These are phyloP conservation scores for Erythrophleum fordii DNA, from an alignment of 306 rosid species.

Conservation along the genomic window DNA sequence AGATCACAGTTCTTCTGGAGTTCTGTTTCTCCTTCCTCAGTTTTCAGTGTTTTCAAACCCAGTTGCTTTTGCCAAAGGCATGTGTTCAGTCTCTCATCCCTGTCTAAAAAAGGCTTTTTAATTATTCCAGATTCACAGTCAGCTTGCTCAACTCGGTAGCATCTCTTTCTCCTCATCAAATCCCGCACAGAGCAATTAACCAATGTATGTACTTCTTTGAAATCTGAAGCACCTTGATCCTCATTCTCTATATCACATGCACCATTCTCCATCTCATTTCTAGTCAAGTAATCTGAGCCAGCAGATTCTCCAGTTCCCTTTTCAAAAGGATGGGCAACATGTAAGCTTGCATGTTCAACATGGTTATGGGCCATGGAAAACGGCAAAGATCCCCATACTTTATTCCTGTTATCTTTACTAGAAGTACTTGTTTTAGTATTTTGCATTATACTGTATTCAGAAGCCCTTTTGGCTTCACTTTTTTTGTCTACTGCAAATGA, in stretches of 20 bases:
- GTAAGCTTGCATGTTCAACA: slow-evolving; percentile 34
- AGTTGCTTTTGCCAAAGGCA: slow-evolving; percentile 40
- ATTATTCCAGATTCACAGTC: slow-evolving; percentile 47
- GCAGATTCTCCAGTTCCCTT: slow-evolving; percentile 42
- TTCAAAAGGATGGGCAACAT: slow-evolving; percentile 33
- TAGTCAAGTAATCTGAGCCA: slow-evolving; percentile 40
- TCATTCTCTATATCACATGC: slow-evolving; percentile 42
- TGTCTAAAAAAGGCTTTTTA: slow-evolving; percentile 47
- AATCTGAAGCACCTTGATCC: slow-evolving; percentile 36
- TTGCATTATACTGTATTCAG: slow-evolving; percentile 39
- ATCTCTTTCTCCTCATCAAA: slow-evolving; percentile 90
- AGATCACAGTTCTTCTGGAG: slow-evolving; percentile 38
- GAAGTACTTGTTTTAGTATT: slow-evolving; percentile 42
- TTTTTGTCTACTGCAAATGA: slow-evolving; percentile 45
- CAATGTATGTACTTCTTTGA: slow-evolving; percentile 45
- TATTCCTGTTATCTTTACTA: slow-evolving; percentile 53
- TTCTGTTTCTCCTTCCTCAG: slow-evolving; percentile 41
- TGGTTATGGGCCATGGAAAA: slow-evolving; percentile 45
- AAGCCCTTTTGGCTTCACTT: slow-evolving; percentile 45
- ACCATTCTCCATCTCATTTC: slow-evolving; percentile 40
- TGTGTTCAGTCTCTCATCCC: slow-evolving; percentile 43
- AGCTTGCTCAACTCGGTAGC: slow-evolving; percentile 50
- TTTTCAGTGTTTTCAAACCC: slow-evolving; percentile 40
- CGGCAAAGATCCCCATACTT: slow-evolving; percentile 77
- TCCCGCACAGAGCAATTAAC: slow-evolving; percentile 75